These are phyloP conservation scores for Thalassiosira livingstoniorum DNA, from an alignment of 352 stramenopile species.

Conservation along the genomic window DNA sequence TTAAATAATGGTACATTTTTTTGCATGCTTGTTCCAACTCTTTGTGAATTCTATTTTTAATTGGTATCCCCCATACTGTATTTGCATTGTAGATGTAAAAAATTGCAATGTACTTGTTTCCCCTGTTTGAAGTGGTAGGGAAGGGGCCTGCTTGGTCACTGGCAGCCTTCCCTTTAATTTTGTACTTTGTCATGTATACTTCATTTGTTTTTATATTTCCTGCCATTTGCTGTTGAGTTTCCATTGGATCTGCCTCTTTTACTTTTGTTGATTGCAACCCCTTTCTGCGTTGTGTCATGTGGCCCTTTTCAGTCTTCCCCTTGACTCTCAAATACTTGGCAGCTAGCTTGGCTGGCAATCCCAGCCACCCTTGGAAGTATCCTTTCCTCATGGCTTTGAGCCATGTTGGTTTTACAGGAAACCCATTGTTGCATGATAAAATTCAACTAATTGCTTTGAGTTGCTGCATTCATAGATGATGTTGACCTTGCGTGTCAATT, in stretches of 20 bases:
- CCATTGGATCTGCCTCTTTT: no score
- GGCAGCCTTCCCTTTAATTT: background rate
- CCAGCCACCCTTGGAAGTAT: background rate
- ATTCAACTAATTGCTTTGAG: background rate
- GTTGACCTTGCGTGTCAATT: background rate
- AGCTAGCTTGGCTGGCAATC: background rate
- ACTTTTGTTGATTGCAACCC: constrained; percentile 1
- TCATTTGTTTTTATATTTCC: background rate
- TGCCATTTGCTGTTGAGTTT: no score
- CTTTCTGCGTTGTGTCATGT: background rate
- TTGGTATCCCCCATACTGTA: constrained; percentile 3
- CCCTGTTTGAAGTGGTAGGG: background rate
- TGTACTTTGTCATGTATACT: background rate
- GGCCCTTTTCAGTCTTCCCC: background rate
- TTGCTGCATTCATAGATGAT: constrained; percentile 15
- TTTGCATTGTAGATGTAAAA: background rate
- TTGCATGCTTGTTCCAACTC: background rate
- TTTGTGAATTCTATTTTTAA: background rate
- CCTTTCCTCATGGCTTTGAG: background rate
- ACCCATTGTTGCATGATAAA: constrained; percentile 10
- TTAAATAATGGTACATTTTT: background rate
- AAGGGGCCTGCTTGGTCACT: constrained; percentile 18
- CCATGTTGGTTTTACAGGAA: constrained; percentile 3
- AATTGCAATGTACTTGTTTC: background rate
- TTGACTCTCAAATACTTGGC: background rate